These are phyloP conservation scores for Fusarium papillatum DNA, from an alignment of 2,329 filamentous ascomycete genomes.

Conservation along the genomic window DNA sequence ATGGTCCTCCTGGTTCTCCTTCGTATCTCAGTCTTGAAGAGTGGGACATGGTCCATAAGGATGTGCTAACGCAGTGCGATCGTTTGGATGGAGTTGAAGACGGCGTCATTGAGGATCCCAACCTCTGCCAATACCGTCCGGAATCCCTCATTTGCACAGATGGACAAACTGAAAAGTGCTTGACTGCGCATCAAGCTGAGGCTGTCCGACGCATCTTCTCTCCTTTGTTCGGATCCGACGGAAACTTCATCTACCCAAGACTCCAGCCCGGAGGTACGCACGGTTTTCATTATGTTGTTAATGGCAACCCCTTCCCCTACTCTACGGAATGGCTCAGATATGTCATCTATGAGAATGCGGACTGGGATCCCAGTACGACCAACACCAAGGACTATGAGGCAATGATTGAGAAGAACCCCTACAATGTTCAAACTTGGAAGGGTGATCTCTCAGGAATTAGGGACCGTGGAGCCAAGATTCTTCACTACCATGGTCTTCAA, in stretches of 20 bases:
- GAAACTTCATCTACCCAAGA: slow-evolving; percentile 40
- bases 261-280: slow-evolving; percentile 42
- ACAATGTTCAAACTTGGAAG: slow-evolving; percentile 47
- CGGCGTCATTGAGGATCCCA: slow-evolving; percentile 62
- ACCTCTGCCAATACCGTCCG: slow-evolving; percentile 59
- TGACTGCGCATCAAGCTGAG: slow-evolving; percentile 22
- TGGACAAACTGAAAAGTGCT: slow-evolving; percentile 15
- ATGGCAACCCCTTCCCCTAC: slow-evolving; percentile 16
- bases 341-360: slow-evolving; percentile 55
- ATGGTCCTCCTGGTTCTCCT: slow-evolving; percentile 2
- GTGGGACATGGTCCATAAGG: slow-evolving; percentile 59
- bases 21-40: slow-evolving; percentile 37
- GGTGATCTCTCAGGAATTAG: slow-evolving; percentile 56
- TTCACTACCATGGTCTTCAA: slow-evolving; percentile 60
- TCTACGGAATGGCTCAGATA: slow-evolving; percentile 51
- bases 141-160: slow-evolving; percentile 53
- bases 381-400: slow-evolving; percentile 56
- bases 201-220: slow-evolving; percentile 27
- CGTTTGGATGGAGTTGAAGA: slow-evolving; percentile 62
- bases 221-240: slow-evolving; percentile 44
- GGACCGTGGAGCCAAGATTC: slow-evolving; percentile 56
- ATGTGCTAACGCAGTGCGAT: slow-evolving; percentile 65
- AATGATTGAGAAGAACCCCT: slow-evolving; percentile 35
- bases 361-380: slow-evolving; percentile 45
- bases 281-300: slow-evolving; percentile 41